Base-by-base conservation (phyloP, 2,329 filamentous ascomycete genomes). In the Dactylellina cionopaga region DNA sequence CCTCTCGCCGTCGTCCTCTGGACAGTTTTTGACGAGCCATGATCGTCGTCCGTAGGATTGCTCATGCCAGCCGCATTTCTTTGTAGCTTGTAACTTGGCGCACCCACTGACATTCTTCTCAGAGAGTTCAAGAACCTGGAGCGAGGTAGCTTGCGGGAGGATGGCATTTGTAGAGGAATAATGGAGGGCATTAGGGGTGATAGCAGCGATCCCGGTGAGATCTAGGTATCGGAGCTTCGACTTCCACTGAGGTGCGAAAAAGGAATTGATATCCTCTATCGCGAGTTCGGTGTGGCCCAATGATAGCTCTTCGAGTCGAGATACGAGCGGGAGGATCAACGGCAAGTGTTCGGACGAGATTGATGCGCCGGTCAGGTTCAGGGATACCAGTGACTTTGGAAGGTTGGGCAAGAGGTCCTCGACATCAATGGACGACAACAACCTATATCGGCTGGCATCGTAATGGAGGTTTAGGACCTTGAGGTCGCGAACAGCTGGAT, bases 81-180 rank as follows among this genome's bases (percentile, higher is more conserved):
- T 64, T 24, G 68, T 72, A 3, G 68, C 68, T 62, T 86, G 85
- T 37, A 91, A 83, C 43, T 63, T 71, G 17, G 65, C 65, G 31
- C 65, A 71, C 11, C 87, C 84, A 73, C 85, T 84, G 76, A 88
- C 89, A 19, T 89, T 85, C 74, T 90, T 88, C 74, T 91, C 87
- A 51, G 87, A 85, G 25, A 94, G 83, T 79, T 95, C 91, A 54
- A 95, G 83, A 27, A 94, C 91, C 75, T 90, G 88, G 11, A 95
- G 85, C 1, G 91, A 91, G 52, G 85, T 83, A 13, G 89, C 88
- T 13, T 59, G 44, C 10, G 74, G 74, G 15, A 72, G 66, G 17
- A 64, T 65, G 54, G 84, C 83, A 4, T 81, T 78, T 52, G 85
- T 84, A 1, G 85, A 84, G 52, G 89, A 83, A n/a, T n/a, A n/a